These are phyloP conservation scores for Thermothelomyces thermophilus DNA, from an alignment of 2,329 filamentous ascomycete species.

Conservation along the genomic window DNA sequence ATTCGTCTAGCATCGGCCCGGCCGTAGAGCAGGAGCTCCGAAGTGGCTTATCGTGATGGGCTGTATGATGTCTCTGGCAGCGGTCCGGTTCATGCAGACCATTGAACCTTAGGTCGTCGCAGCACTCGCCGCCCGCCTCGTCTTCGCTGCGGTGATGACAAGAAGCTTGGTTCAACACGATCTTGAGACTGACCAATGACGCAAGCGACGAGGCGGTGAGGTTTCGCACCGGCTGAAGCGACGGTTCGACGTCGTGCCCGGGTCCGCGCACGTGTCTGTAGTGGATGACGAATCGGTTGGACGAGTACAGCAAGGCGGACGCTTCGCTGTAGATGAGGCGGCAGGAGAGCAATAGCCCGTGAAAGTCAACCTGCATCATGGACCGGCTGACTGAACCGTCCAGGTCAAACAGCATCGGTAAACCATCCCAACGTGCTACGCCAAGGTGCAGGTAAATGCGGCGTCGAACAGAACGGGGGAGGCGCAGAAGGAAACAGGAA, in stretches of 20 bases:
- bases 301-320: neutral
- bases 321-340: neutral
- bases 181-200: neutral
- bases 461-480: neutral
- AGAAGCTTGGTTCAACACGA: constrained; percentile 1
- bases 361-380: neutral
- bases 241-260: neutral
- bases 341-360: neutral
- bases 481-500: neutral
- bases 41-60: neutral
- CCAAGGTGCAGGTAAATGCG: neutral
- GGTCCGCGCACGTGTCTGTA: neutral
- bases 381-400: neutral
- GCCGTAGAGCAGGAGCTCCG: neutral
- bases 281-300: constrained; percentile 2
- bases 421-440: neutral
- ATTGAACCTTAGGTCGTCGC: neutral
- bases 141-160: neutral
- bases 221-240: neutral
- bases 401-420: neutral
- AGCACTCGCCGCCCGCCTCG: neutral
- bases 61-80: neutral
- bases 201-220: neutral
- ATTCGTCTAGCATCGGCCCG: neutral
- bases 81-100: neutral